A percentile compares a stretch with the other conserved stretches of the same genome.
Evolutionary conservation across 257 asterid species (phyloP).

Genomic region (Vinca minor): DNA sequence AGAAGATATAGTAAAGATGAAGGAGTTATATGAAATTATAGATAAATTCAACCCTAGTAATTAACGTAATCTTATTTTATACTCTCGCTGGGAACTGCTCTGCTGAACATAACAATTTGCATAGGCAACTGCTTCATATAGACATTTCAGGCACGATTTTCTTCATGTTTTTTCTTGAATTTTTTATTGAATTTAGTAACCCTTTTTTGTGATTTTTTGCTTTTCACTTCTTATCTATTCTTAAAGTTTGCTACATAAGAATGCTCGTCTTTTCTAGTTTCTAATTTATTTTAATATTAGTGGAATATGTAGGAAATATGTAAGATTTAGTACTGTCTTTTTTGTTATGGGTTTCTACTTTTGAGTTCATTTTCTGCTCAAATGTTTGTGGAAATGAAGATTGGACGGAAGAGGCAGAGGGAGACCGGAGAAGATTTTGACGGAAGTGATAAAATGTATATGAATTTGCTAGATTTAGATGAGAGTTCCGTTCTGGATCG

Average conservation of each 20-base stretch:
- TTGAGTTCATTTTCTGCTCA: background rate
- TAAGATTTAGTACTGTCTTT: background rate
- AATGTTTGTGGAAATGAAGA: background rate
- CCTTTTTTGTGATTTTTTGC: background rate
- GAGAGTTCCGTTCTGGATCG: too few species aligned
- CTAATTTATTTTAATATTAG: background rate
- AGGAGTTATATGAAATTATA: constrained; percentile 8
- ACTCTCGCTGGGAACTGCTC: background rate
- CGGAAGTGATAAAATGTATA: too few species aligned
- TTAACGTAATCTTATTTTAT: background rate
- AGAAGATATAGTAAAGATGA: background rate
- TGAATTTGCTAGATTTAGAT: too few species aligned
- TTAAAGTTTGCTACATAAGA: background rate
- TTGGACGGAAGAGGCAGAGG: too few species aligned
- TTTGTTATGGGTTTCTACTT: background rate
- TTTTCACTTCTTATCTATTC: background rate
- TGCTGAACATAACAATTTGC: background rate
- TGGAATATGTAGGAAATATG: background rate
- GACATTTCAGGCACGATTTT: constrained; percentile 1
- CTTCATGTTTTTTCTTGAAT: background rate
- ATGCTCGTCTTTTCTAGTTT: background rate
- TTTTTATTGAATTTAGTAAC: background rate
- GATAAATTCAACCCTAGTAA: constrained; percentile 17
- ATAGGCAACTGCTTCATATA: background rate
- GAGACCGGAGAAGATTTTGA: too few species aligned